phyloP scores from a whole-genome alignment of 768 basidiomycete species.

The Boletus rex-veris region DNA sequence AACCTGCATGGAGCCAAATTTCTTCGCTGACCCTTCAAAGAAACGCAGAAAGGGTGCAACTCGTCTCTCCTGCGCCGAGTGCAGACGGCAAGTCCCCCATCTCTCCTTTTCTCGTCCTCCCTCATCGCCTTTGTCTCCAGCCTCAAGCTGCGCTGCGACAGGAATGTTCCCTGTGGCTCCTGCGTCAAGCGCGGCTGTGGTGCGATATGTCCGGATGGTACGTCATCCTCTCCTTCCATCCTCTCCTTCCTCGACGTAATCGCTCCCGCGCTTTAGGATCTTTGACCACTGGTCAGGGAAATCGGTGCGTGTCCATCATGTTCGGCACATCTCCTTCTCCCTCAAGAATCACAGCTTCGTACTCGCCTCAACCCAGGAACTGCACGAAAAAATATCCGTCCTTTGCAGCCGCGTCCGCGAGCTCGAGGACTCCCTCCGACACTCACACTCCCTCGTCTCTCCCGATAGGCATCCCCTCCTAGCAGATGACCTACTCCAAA shows the following conservation, averaged over 20 bases:
- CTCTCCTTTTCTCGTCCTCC: neutral
- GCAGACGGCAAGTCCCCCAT: conserved; percentile 51
- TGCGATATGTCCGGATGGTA: conserved; percentile 78
- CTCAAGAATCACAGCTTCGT: conserved; percentile 52
- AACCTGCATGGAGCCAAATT: conserved; percentile 20
- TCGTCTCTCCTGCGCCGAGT: conserved; percentile 76
- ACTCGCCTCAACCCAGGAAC: conserved; percentile 73
- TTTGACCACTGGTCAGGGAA: conserved; percentile 77
- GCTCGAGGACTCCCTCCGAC: conserved; percentile 67
- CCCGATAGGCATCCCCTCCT: conserved; percentile 64
- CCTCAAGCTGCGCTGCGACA: conserved; percentile 53
- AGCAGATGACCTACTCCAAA: conserved; percentile 64
- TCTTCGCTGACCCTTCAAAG: conserved; percentile 40
- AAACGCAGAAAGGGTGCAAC: conserved; percentile 71
- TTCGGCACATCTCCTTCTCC: neutral
- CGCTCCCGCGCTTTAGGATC: conserved; percentile 47
- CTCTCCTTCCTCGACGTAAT: conserved; percentile 18
- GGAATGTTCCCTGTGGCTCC: conserved; percentile 72
- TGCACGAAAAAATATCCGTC: conserved; percentile 79
- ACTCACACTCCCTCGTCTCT: conserved; percentile 56
- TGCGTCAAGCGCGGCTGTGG: conserved; percentile 79
- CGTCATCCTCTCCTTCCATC: conserved; percentile 25
- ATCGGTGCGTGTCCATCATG: conserved; percentile 46
- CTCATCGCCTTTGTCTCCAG: conserved; percentile 4
- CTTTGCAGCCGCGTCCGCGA: conserved; percentile 71